Conservation (phyloP, 1,284 basidiomycete species). For the Ustilago lituana region DNA sequence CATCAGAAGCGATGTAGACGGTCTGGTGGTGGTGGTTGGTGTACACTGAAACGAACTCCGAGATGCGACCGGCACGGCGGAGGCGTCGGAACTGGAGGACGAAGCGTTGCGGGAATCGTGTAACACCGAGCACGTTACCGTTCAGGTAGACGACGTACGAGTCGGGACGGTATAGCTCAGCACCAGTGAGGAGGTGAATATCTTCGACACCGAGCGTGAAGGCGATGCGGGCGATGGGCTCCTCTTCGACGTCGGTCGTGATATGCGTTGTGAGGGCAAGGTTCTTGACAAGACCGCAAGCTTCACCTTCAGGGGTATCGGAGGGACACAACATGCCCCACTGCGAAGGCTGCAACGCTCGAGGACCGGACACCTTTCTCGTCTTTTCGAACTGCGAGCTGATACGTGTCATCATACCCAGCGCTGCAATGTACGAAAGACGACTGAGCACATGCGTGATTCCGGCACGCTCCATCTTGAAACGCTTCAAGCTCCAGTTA, state of each 20-base stretch:
- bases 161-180: constrained; percentile 89
- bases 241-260: constrained; percentile 97
- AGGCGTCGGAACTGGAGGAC: constrained; percentile 90
- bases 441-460: constrained; percentile 99
- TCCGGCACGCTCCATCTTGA: constrained; percentile 99
- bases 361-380: constrained; percentile 95
- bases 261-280: constrained; percentile 99
- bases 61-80: constrained; percentile 87
- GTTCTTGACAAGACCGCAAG: constrained; percentile 98
- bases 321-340: constrained; percentile 99
- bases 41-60: constrained; percentile 96
- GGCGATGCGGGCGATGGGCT: constrained; percentile 86
- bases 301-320: constrained; percentile 99
- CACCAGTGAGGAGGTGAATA: constrained; percentile 89
- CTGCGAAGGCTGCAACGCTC: constrained; percentile 96
- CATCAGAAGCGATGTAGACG: constrained; percentile 96
- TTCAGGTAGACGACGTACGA: constrained; percentile 97
- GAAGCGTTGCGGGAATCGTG: constrained; percentile 84
- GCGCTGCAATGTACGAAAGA: constrained; percentile 92
- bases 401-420: constrained; percentile 99
- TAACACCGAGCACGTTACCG: constrained; percentile 93
- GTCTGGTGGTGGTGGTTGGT: constrained; percentile 94
- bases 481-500: constrained; percentile 98
- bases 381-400: constrained; percentile 99
- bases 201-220: constrained; percentile 98